phyloP scores from a whole-genome alignment of 805 yeast genomes.

The baker's yeast (Saccharomyces cerevisiae) region DNA sequence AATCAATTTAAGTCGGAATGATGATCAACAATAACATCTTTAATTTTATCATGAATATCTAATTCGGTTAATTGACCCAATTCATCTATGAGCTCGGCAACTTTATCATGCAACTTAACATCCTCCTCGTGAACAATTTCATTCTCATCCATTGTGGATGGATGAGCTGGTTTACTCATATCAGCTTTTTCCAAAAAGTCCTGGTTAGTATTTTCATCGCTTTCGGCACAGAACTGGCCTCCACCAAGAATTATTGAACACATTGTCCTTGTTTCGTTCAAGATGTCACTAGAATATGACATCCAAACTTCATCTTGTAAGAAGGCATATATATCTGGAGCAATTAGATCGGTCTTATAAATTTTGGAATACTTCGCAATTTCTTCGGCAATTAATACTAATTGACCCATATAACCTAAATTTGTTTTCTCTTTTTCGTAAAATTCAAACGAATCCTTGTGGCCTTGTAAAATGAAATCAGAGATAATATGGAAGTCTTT shows the following conservation, averaged over 20 bases:
- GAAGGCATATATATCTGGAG: conserved; percentile 21
- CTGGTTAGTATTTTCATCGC: background rate
- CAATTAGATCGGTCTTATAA: conserved; percentile 27
- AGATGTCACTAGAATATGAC: conserved; percentile 23
- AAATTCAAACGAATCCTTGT: conserved; percentile 47
- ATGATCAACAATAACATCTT: background rate
- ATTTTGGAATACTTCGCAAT: conserved; percentile 69
- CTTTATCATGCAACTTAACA: background rate
- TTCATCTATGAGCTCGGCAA: background rate
- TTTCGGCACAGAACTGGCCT: conserved; percentile 5
- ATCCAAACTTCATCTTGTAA: conserved; percentile 23
- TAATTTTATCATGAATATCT: background rate
- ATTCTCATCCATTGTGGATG: background rate
- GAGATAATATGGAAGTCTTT: conserved; percentile 58
- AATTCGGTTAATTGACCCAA: background rate
- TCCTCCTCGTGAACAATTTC: background rate
- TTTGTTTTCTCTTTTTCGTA: conserved; percentile 55
- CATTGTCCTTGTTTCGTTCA: conserved; percentile 27
- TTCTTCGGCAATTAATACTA: conserved; percentile 88
- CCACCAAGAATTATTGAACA: conserved; percentile 29
- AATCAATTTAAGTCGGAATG: background rate
- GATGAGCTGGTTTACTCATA: background rate
- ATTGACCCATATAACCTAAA: conserved; percentile 91
- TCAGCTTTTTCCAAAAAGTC: background rate
- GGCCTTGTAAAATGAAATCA: conserved; percentile 52